Evolutionary conservation across 2,329 filamentous ascomycete species (phyloP).

Genomic region (Calonectria leucothoes): DNA sequence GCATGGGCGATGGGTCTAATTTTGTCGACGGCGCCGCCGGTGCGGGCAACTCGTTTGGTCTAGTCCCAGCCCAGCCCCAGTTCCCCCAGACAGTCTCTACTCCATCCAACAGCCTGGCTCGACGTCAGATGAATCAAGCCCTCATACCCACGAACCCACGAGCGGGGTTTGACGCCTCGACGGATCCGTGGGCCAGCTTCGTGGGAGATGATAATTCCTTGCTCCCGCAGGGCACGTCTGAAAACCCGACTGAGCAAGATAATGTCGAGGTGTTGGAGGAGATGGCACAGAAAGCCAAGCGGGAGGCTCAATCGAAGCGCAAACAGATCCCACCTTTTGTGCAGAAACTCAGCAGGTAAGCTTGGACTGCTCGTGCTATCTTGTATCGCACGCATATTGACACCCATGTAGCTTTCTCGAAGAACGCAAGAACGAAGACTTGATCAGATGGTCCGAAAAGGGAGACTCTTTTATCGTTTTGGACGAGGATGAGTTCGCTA

Average conservation of each 20-base stretch:
- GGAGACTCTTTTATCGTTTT: constrained; percentile 97
- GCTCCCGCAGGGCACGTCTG: constrained; percentile 50
- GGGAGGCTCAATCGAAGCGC: constrained; percentile 87
- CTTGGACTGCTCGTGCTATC: constrained; percentile 1
- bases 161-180: constrained; percentile 49
- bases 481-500: constrained; percentile 98
- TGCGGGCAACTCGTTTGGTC: constrained; percentile 51
- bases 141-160: constrained; percentile 58
- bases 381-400: constrained; percentile 34
- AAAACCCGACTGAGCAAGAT: constrained; percentile 65
- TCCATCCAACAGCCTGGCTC: constrained; percentile 63
- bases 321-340: constrained; percentile 99
- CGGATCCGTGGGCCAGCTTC: constrained; percentile 56
- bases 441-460: constrained; percentile 97
- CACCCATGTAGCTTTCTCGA: constrained; percentile 78
- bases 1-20: constrained; percentile 49
- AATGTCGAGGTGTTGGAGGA: constrained; percentile 84
- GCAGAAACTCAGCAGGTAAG: constrained; percentile 95
- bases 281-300: constrained; percentile 83
- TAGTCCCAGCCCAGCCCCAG: constrained; percentile 51
- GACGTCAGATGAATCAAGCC: constrained; percentile 62
- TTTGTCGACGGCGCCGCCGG: constrained; percentile 51
- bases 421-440: constrained; percentile 89
- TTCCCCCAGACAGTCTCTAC: constrained; percentile 46
- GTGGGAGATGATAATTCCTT: constrained; percentile 55